Evolutionary conservation across 306 rosid genomes (phyloP).

Genomic region (Styphnolobium japonicum): DNA sequence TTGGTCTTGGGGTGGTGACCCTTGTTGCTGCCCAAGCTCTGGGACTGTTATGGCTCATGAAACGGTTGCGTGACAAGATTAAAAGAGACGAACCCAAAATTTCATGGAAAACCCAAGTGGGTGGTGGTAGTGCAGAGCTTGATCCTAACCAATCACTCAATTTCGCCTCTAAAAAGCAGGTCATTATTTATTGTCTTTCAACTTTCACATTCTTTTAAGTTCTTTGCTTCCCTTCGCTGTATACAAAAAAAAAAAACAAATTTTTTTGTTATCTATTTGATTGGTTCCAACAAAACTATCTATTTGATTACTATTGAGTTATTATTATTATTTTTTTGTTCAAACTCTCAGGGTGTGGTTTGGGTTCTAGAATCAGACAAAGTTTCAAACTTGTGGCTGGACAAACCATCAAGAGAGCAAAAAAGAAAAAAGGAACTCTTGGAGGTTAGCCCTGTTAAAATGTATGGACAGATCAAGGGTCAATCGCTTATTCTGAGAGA

Average conservation of each 20-base stretch:
- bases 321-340: neutral
- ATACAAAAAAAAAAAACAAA: no score
- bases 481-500: slow-evolving; percentile 48
- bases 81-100: slow-evolving; percentile 24
- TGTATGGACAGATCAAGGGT: slow-evolving; percentile 60
- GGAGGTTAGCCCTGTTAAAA: slow-evolving; percentile 74
- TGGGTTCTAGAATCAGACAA: slow-evolving; percentile 78
- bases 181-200: no score
- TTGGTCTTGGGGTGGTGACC: slow-evolving; percentile 56
- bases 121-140: slow-evolving; percentile 6
- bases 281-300: neutral
- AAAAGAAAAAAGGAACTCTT: slow-evolving; percentile 52
- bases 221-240: no score
- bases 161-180: slow-evolving; percentile 64
- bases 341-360: slow-evolving; percentile 63
- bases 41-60: slow-evolving; percentile 42
- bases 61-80: slow-evolving; percentile 48
- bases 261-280: no score
- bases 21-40: slow-evolving; percentile 57
- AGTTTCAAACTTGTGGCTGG: slow-evolving; percentile 37
- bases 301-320: neutral
- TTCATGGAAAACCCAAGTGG: neutral
- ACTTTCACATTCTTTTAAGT: no score
- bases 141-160: slow-evolving; percentile 63
- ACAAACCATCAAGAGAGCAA: slow-evolving; percentile 43